Evolutionary conservation across 2,329 filamentous ascomycete species (phyloP), one percentile per base, ranked within the genome.

Genomic region (Cladophialophora psammophila): DNA sequence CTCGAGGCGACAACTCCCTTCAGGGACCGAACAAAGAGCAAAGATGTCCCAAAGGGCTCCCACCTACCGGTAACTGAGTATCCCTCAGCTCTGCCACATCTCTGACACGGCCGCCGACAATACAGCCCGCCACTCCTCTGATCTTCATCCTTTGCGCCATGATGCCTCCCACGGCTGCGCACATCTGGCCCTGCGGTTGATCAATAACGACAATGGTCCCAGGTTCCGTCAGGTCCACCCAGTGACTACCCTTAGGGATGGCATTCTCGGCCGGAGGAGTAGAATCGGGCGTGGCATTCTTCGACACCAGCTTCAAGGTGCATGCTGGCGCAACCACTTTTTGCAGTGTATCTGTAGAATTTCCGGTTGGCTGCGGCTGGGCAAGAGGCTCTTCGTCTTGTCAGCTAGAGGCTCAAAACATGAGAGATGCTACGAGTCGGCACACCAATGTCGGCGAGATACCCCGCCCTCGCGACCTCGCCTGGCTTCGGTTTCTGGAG

Each of bases 111-210:
- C 91, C 91, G 71, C 87, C 84, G 7, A 92, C 88, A n/a, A 93
- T 79, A 10, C 90, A 84, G 2, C 84, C 90, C 71, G 82, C 81
- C 18, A 86, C 86, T 13, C 86, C 85, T 10, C 89, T 81, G 13
- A 84, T 76, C 73, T 88, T 87, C 85, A 93, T 90, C 20, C 91
- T 83, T 35, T 86, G 80, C 5, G 89, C 91, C 85, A 93, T 91
- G 70, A 93, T 91, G 18, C 91, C 91, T n/a, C 91, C 91, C 5
- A 91, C 84, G 7, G 91, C 84, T 5, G 91, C 91, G 77, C 91
- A 92, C 60, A 83, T 84, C 75, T 92, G 90, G 0, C 82, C 83
- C 0, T 80, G 74, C 0, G 90, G 89, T 73, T 93, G 90, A 68
- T 87, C 85, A 66, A 93, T 83, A 3, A 93, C 80, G 3, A 89